Base-by-base conservation (phyloP, 2,329 filamentous ascomycete genomes). In the Ascochyta clinopodiicola region DNA sequence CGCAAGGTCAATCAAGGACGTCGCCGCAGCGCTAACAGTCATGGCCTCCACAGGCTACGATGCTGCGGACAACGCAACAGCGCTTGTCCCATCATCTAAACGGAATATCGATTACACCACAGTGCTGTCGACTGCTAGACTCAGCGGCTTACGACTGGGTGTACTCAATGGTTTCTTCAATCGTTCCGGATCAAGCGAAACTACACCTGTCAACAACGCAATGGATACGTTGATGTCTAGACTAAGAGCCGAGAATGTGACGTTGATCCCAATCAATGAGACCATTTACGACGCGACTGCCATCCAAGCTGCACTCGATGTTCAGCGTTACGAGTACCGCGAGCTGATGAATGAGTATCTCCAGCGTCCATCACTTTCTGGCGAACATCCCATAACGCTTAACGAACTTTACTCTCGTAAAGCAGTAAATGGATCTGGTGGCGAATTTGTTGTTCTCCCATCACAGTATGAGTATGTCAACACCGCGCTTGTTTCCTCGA, bases 251-350 rank as follows among this genome's bases (percentile, higher is more conserved):
- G 78, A 81, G 5, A 84, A 84, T 10, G 84, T 77, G 4, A 78
- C 73, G 0, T 61, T 87, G 2, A 63, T 87, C 15, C 77, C 80
- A 29, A 81, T 87, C 54, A 72, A 74, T 29, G 79, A 81, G 12
- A 63, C 61, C 4, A 62, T 77, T 12, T 87, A 86, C 67, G 82
- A 88, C 61, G 76, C 82, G 0, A 79, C 79, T 1, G 69, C 75
- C 4, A 80, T 89, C 4, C 68, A 67, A 46, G 64, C 75, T 2
- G 70, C 70, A 0, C 76, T 84, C 15, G 87, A 89, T 62, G 84
- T 86, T 1, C 87, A 90, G 62, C 78, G 78, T 9, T 86, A 78
- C 65, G 87, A 89, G 63, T 87, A 83, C 67, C 79, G 81, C 15
- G 78, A 86, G 63, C 66, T 74, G 21, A 78, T 88, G 60, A 77